These are phyloP conservation scores for Rosa persica DNA, from an alignment of 306 rosid species.

Conservation along the genomic window DNA sequence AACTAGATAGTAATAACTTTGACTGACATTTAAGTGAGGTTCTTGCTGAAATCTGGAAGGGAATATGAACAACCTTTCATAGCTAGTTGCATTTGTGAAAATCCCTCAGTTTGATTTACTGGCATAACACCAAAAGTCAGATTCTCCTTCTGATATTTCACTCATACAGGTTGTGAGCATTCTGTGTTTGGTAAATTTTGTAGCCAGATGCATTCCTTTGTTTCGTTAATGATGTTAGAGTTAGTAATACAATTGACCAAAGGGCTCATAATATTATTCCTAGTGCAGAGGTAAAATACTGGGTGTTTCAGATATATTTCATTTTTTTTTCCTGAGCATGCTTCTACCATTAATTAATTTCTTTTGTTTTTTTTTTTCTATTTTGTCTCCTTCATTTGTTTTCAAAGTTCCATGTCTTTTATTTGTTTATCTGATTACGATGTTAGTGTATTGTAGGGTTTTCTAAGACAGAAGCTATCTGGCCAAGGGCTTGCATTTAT, in stretches of 20 bases:
- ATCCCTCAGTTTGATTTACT: slow-evolving; percentile 49
- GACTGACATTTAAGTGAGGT: slow-evolving; percentile 69
- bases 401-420: neutral
- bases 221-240: slow-evolving; percentile 93
- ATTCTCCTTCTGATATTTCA: too few species aligned
- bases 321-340: slow-evolving; percentile 8
- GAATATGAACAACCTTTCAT: slow-evolving; percentile 79
- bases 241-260: slow-evolving; percentile 70
- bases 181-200: slow-evolving; percentile 32
- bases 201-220: slow-evolving; percentile 99
- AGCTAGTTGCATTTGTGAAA: slow-evolving; percentile 94
- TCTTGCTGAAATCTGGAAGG: slow-evolving; percentile 92
- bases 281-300: slow-evolving; percentile 75
- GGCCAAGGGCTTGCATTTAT: slow-evolving; percentile 77
- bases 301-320: neutral
- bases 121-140: too few species aligned
- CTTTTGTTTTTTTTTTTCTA: neutral
- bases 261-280: slow-evolving; percentile 78
- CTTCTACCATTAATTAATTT: neutral
- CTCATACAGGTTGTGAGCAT: too few species aligned
- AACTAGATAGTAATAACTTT: slow-evolving; percentile 22
- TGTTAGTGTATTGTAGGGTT: slow-evolving; percentile 45
- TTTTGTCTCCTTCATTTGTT: neutral
- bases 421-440: slow-evolving; percentile 2
- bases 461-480: slow-evolving; percentile 91